Base-by-base conservation (phyloP, 2,329 filamentous ascomycete species). In the Pseudogymnoascus sp. region DNA sequence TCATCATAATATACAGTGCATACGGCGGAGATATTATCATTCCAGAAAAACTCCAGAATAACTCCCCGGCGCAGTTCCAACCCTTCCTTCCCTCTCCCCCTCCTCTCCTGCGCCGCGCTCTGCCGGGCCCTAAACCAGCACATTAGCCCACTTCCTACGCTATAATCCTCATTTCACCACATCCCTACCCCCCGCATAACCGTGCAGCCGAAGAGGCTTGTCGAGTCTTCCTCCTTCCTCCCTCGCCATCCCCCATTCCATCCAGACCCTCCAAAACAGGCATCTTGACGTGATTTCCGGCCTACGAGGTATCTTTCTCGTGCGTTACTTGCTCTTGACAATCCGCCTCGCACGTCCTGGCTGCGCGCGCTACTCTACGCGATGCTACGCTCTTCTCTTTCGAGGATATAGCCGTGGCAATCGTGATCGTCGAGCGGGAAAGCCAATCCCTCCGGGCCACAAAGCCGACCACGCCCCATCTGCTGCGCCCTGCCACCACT, bases 241-340 rank as follows among this genome's bases (percentile, higher is more conserved):
- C 22, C 22, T 28, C 22, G 41, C 41, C 41, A 47, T 14, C 9
- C 5, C 41, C 22, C 22, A 25, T 25, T 25, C 22, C 22, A 25
- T 28, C 39, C 20, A 20, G 39, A n/a, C 20, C 12, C 30, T 2
- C 30, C 6, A 25, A 47, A 9, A 30, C 41, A 47, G 41, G 41
- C 41, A 47, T 30, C 4, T 47, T 47, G 41, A 47, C 41, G 41
- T 47, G 41, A 47, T 47, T 47, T 47, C 41, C 41, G 41, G 41
- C 22, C 41, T 9, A 47, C 18, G 28, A 16, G 22, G 41, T 47
- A 47, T 22, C 41, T 47, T 47, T 16, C 2, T 25, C 22, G 22
- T 25, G 22, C 22, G 22, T 25, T 25, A 25, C 22, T 25, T 25
- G 22, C 22, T 25, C 22, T 12, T n/a, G 28, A 14, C 41, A 47